Percentiles rank a stretch among this genome's conserved stretches.
Evolutionary conservation across 1,284 basidiomycete genomes (phyloP).

Genomic region (Golubevia sp.): DNA sequence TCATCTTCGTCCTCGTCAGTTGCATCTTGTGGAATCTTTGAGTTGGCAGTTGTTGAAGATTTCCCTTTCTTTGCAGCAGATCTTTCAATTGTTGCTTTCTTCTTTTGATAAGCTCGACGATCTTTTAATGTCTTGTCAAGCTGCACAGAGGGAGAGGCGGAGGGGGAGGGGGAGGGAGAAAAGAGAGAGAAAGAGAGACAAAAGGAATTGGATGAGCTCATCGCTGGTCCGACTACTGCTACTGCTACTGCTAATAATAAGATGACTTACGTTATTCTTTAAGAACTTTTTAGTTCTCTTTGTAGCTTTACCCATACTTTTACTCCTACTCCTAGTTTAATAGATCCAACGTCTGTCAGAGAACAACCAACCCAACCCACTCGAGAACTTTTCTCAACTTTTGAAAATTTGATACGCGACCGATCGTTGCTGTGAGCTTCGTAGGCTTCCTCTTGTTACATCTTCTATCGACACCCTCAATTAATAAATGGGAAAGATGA

Average conservation of each 20-base stretch:
- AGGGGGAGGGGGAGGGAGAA: too few relatives aligned
- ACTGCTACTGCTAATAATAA: too few relatives aligned
- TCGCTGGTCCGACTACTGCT: neutral
- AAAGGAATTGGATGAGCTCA: neutral
- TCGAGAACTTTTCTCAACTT: too few relatives aligned
- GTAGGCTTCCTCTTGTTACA: too few relatives aligned
- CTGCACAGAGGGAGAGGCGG: too few relatives aligned
- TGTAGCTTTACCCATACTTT: constrained; percentile 7
- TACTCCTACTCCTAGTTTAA: too few relatives aligned
- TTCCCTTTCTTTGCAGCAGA: constrained; percentile 12
- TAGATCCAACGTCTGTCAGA: too few relatives aligned
- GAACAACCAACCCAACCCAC: too few relatives aligned
- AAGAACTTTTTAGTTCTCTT: constrained; percentile 59
- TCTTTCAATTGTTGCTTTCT: constrained; percentile 33
- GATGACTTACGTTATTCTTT: constrained; percentile 20
- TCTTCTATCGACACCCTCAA: too few relatives aligned
- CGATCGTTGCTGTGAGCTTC: too few relatives aligned
- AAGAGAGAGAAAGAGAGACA: neutral
- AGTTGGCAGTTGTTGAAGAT: constrained; percentile 1
- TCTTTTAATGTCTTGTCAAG: constrained; percentile 48
- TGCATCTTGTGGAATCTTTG: neutral
- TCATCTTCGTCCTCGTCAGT: constrained; percentile 13
- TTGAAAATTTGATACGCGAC: too few relatives aligned
- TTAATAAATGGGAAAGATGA: too few relatives aligned
- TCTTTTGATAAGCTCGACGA: constrained; percentile 46